phyloP scores from a whole-genome alignment of 1,284 basidiomycete genomes.

The Tilletiopsis washingtonensis region DNA sequence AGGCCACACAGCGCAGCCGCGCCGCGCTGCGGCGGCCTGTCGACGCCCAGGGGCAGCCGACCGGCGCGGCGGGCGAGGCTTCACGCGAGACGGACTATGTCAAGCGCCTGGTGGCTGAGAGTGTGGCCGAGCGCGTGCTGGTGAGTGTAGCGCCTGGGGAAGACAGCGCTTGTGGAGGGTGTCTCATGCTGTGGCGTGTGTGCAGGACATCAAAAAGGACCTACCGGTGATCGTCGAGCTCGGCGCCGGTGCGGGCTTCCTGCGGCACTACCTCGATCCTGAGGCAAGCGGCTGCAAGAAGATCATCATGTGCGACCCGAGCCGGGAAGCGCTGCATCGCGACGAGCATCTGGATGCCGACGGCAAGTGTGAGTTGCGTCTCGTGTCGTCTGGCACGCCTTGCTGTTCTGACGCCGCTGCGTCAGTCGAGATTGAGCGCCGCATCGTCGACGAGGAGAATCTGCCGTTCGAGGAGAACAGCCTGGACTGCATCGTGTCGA shows the following conservation, averaged over 20 bases:
- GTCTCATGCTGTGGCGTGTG: neutral
- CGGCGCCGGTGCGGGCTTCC: conserved; percentile 87
- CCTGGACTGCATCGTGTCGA: conserved; percentile 86
- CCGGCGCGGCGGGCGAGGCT: conserved; percentile 34
- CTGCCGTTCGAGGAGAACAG: conserved; percentile 60
- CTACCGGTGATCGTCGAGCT: conserved; percentile 77
- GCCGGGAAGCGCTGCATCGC: conserved; percentile 46
- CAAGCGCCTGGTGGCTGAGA: conserved; percentile 78
- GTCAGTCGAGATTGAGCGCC: conserved; percentile 32
- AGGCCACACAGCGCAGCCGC: conserved; percentile 70
- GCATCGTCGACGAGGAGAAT: conserved; percentile 38
- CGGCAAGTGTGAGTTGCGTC: conserved; percentile 10
- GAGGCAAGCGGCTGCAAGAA: conserved; percentile 59
- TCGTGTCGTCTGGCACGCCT: no score
- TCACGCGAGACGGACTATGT: conserved; percentile 85
- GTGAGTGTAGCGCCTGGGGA: conserved; percentile 50
- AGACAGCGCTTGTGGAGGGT: neutral
- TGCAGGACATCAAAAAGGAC: conserved; percentile 79
- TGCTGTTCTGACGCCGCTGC: neutral
- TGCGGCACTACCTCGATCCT: conserved; percentile 72
- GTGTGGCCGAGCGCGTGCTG: conserved; percentile 78
- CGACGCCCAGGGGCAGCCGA: conserved; percentile 17
- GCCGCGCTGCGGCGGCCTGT: conserved; percentile 60
- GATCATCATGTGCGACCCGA: conserved; percentile 79
- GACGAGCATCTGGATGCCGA: conserved; percentile 28